phyloP scores from a whole-genome alignment of 2,329 filamentous ascomycete species.

The Sordariomycetes sp. region DNA sequence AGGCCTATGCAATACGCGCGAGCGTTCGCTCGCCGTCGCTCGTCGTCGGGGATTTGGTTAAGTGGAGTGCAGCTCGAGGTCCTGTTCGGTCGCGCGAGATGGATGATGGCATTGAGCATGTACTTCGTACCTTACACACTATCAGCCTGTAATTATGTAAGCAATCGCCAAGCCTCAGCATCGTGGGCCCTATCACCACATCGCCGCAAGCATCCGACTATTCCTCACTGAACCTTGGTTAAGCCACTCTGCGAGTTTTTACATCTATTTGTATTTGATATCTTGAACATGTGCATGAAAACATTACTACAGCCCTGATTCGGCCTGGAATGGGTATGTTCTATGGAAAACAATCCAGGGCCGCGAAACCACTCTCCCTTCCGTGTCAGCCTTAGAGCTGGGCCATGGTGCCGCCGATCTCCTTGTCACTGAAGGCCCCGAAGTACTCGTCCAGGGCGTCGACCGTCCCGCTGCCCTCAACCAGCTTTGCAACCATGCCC shows the following conservation, averaged over 20 bases:
- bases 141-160: not conserved
- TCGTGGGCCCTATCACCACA: not conserved
- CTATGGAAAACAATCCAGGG: not conserved
- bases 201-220: not conserved
- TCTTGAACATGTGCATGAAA: not conserved
- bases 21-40: not conserved
- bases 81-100: not conserved
- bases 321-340: not conserved
- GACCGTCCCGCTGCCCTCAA: constrained; percentile 64
- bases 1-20: not conserved
- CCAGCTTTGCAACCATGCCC: constrained; percentile 58
- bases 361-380: not conserved
- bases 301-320: not conserved
- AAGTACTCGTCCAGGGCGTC: constrained; percentile 81
- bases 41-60: not conserved
- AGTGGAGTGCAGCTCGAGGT: not conserved
- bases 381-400: not conserved
- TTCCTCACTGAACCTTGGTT: no score
- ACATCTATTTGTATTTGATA: not conserved
- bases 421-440: constrained; percentile 54
- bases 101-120: not conserved
- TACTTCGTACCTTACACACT: not conserved
- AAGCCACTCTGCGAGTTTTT: not conserved
- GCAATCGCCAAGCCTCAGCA: not conserved
- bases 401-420: constrained; percentile 18